These are phyloP conservation scores for Achaetomiella virescens DNA, from an alignment of 495 filamentous ascomycete genomes.

Conservation along the genomic window DNA sequence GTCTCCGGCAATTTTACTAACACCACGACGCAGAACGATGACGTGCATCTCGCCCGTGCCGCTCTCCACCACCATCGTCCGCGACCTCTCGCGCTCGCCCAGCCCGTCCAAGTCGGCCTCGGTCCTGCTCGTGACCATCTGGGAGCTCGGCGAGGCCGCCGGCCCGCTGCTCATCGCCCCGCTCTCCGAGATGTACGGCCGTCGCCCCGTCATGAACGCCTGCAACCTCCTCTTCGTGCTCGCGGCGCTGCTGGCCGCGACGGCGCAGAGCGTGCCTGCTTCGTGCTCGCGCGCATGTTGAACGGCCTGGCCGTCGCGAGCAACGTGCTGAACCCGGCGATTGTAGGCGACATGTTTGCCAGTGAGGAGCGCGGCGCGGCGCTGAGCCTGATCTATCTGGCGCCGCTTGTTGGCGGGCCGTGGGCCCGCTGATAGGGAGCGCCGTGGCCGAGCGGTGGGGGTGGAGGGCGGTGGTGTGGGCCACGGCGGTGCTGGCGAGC, in stretches of 20 bases:
- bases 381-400: conserved; percentile 44
- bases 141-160: conserved; percentile 50
- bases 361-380: conserved; percentile 46
- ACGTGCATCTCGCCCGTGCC: conserved; percentile 53
- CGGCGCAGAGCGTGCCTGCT: conserved; percentile 34
- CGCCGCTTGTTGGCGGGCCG: conserved; percentile 45
- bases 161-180: conserved; percentile 56
- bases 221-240: conserved; percentile 48
- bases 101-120: conserved; percentile 38
- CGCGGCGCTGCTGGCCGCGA: conserved; percentile 39
- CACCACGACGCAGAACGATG: conserved; percentile 36
- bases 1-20: background rate
- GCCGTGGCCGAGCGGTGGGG: conserved; percentile 53
- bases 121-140: conserved; percentile 54
- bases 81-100: conserved; percentile 36
- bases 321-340: conserved; percentile 52
- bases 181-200: conserved; percentile 51
- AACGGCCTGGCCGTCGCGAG: conserved; percentile 48
- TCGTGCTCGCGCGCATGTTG: conserved; percentile 45
- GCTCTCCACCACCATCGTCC: conserved; percentile 43
- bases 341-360: conserved; percentile 53
- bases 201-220: conserved; percentile 47
- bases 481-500: conserved; percentile 43
- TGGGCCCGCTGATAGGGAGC: conserved; percentile 57
- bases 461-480: conserved; percentile 54